A percentile compares a stretch with the other conserved stretches of the same genome.
These are phyloP conservation scores for Pseudomonodictys pantanalensis DNA, from an alignment of 495 filamentous ascomycete genomes.

Conservation along the genomic window DNA sequence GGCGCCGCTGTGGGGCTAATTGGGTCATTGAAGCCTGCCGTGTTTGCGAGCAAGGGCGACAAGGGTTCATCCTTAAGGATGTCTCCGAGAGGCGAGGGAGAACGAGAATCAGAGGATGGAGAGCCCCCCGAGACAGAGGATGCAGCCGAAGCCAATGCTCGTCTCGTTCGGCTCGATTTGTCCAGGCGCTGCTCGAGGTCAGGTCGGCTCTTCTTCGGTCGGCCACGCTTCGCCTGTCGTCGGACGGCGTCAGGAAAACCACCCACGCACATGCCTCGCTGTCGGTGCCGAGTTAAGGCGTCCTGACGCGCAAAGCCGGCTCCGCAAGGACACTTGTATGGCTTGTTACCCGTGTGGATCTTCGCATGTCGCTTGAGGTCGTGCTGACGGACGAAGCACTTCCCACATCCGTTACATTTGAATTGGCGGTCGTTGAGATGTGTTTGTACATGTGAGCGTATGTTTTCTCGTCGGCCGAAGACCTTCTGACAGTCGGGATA, in stretches of 20 bases:
- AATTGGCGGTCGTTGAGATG: slow-evolving; percentile 94
- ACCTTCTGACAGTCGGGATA: slow-evolving; percentile 76
- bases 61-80: not conserved
- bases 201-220: slow-evolving; percentile 45
- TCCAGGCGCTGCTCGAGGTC: slow-evolving; percentile 38
- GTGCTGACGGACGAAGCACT: slow-evolving; percentile 94
- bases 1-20: slow-evolving; percentile 27
- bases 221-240: slow-evolving; percentile 39
- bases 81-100: slow-evolving; percentile 14
- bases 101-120: slow-evolving; percentile 16
- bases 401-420: slow-evolving; percentile 80
- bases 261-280: slow-evolving; percentile 91
- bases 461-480: slow-evolving; percentile 94
- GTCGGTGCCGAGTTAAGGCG: slow-evolving; percentile 87
- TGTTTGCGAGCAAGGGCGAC: slow-evolving; percentile 11
- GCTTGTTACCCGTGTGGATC: slow-evolving; percentile 91
- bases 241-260: slow-evolving; percentile 56
- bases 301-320: slow-evolving; percentile 91
- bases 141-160: slow-evolving; percentile 26
- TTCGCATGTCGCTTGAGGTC: slow-evolving; percentile 96
- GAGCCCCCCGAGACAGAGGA: slow-evolving; percentile 28
- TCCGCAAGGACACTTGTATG: slow-evolving; percentile 86
- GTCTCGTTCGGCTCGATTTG: slow-evolving; percentile 35
- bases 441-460: slow-evolving; percentile 95
- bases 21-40: slow-evolving; percentile 19